Conservation (phyloP, 805 yeast genomes). For the Wickerhamiella parazyma region DNA sequence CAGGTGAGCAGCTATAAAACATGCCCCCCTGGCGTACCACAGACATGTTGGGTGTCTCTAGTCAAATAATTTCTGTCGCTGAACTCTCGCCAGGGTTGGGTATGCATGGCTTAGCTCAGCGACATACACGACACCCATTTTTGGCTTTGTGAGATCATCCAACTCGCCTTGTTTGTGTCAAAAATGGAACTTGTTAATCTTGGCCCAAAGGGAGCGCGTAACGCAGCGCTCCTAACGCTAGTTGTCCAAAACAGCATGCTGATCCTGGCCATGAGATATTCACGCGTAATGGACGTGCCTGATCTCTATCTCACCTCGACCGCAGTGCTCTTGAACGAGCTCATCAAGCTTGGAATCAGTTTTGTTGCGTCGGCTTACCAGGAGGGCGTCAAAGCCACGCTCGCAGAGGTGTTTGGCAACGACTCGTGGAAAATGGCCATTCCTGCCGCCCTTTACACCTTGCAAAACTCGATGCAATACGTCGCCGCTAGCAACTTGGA, state of each 20-base stretch:
- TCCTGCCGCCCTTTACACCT: constrained; percentile 31
- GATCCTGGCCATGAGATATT: constrained; percentile 31
- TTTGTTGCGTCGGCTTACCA: constrained; percentile 18
- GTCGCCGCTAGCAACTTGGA: constrained; percentile 31
- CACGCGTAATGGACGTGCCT: constrained; percentile 29
- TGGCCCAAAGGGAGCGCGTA: constrained; percentile 15
- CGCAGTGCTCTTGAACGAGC: constrained; percentile 30
- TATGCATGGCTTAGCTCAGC: too few relatives aligned
- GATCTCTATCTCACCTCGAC: constrained; percentile 28
- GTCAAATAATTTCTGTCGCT: too few relatives aligned
- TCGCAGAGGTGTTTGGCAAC: constrained; percentile 24
- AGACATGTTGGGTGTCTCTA: too few relatives aligned
- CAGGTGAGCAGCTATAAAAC: too few relatives aligned
- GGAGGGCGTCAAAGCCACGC: constrained; percentile 19
- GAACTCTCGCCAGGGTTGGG: too few relatives aligned
- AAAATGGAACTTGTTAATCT: too few relatives aligned
- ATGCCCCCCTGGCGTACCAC: too few relatives aligned
- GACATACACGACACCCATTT: too few relatives aligned
- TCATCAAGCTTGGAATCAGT: constrained; percentile 27
- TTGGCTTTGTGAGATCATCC: too few relatives aligned
- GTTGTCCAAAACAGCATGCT: constrained; percentile 30
- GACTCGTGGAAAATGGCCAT: constrained; percentile 31
- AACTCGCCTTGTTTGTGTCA: too few relatives aligned
- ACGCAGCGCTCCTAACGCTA: constrained; percentile 27
- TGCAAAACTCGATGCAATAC: constrained; percentile 30